These are phyloP conservation scores for Helicostylum pulchrum DNA, from an alignment of 192 early-diverging fungal species.

Conservation along the genomic window DNA sequence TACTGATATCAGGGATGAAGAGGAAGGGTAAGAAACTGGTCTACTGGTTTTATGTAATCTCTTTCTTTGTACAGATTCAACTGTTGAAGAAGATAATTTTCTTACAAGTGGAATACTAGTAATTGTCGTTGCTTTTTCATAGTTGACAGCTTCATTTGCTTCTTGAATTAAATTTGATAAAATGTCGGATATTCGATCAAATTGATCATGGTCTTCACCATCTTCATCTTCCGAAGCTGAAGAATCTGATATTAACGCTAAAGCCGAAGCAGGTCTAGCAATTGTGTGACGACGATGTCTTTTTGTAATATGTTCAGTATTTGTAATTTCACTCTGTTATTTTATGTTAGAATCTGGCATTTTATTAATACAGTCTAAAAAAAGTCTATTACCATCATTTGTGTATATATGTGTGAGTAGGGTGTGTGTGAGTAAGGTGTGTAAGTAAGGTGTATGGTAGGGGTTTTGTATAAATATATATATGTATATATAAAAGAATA, in stretches of 20 bases:
- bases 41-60: not conserved
- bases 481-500: not conserved
- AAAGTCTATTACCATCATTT: not conserved
- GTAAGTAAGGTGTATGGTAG: not conserved
- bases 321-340: conserved; percentile 16
- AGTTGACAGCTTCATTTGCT: conserved; percentile 30
- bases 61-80: not conserved
- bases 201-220: conserved; percentile 4
- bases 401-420: not conserved
- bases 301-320: not conserved
- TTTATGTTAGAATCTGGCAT: not conserved
- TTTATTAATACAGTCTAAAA: not conserved
- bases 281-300: conserved; percentile 16
- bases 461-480: not conserved
- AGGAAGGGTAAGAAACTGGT: conserved; percentile 1
- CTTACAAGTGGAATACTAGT: not conserved
- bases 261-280: conserved; percentile 24
- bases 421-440: not conserved
- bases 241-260: not conserved
- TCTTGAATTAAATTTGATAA: conserved; percentile 31
- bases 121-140: not conserved
- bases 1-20: no score
- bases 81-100: no score
- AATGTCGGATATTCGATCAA: conserved; percentile 34
- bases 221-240: conserved; percentile 15